Base-by-base conservation (phyloP, 2,329 filamentous ascomycete genomes). In the Pseudogymnoascus sp. region DNA sequence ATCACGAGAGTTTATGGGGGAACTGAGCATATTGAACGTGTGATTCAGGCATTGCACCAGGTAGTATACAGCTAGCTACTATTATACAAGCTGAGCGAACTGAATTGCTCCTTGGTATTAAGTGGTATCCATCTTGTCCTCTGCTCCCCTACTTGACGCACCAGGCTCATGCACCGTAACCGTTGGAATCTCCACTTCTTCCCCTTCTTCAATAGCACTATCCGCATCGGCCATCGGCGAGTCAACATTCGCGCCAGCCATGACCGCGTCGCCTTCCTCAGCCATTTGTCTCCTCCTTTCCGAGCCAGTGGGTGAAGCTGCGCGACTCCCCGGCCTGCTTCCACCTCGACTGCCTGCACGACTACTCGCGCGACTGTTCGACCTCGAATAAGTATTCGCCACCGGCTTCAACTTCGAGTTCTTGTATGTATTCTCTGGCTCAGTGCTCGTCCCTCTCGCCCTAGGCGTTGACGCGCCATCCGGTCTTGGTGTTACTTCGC, bases 221-320 rank as follows among this genome's bases (percentile, higher is more conserved):
- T 52, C 45, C 45, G 25, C 49, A 19, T 72, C 70, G 14, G 55
- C 67, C 69, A 72, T 71, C 5, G 66, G 67, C 23, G 68, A 69
- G 60, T 70, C 69, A 16, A 35, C 68, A 42, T 76, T 75, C 25
- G 78, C 76, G 63, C 85, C 84, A 8, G 78, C 78, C 82, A 88
- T 87, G 39, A 82, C 80, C 22, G 82, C 77, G 69, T 88, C 85
- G 2, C 75, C 76, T 41, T 80, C 76, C 11, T 72, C 75, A 62
- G 58, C 63, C 8, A 59, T 65, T n/a, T 64, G 65, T 35, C 63
- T 67, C 7, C 58, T 55, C 3, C 64, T 58, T 19, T 70, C 70
- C 28, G 69, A 69, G 41, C 64, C 65, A 61, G 71, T 68, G 60
- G 76, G 74, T 12, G 77, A 76, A 2, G 68, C 65, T 28, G 75